Base-by-base conservation (phyloP, 2,329 filamentous ascomycete species). In the Talaromyces pinophilus region DNA sequence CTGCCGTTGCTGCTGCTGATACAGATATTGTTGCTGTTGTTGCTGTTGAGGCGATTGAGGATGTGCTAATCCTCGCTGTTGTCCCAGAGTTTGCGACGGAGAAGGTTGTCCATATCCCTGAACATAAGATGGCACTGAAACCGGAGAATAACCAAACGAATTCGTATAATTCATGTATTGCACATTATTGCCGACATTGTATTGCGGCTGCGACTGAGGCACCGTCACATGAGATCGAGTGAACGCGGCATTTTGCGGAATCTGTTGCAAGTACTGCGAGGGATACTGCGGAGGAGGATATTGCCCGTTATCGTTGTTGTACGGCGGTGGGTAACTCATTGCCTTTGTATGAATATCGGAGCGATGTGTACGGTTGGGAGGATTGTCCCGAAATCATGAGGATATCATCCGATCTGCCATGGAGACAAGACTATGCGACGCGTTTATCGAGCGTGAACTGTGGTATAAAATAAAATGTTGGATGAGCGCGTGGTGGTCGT, bases 251-350 rank as follows among this genome's bases (percentile, higher is more conserved):
- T 75, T 72, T 64, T 77, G 77, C 55, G 73, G 71, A 59, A 69
- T 70, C 61, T 76, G 74, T 48, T 72, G 72, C 68, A 74, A 67
- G 63, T 78, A 77, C 66, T 76, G 75, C 62, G 77, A 70, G 63
- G 74, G 75, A 69, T 79, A 79, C 71, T 77, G 78, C 30, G 63
- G 35, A 68, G 77, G 57, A 59, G 35, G 63, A 66, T 64, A 65
- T 64, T 62, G 66, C 59, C 57, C 77, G 68, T 76, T 74, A 11
- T 64, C 76, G 68, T 76, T 66, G 40, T 50, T 59, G 69, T 78
- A 76, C 64, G 78, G 76, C 70, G 77, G 77, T 75, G 76, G 74
- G 69, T 77, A 80, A 74, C 75, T 78, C 78, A 79, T 80, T 73
- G 75, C 77, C 77, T 73, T 73, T 71, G 71, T 67, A 67, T 72